These are phyloP conservation scores for Saccharum spontaneum DNA, from an alignment of 176 grass and related monocot species.

Conservation along the genomic window DNA sequence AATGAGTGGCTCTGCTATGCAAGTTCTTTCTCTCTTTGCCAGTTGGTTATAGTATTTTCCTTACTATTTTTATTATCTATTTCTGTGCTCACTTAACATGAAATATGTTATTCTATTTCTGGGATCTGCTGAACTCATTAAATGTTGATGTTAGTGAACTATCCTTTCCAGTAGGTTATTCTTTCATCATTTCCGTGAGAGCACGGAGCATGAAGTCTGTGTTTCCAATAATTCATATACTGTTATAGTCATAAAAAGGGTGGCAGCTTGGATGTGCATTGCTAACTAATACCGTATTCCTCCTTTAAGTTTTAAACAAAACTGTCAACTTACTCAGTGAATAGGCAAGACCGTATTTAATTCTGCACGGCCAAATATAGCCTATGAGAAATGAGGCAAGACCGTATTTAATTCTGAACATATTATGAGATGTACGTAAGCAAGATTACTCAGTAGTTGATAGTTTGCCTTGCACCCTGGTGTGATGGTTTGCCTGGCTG, in stretches of 20 bases:
- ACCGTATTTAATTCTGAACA: not conserved
- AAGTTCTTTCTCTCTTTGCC: not conserved
- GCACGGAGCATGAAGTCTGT: not conserved
- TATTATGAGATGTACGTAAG: not conserved
- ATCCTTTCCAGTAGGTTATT: not conserved
- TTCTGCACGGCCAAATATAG: not conserved
- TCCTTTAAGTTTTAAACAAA: not conserved
- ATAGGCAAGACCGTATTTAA: not conserved
- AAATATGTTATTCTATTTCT: not conserved
- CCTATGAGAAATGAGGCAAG: too few species aligned
- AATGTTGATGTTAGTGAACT: not conserved
- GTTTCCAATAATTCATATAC: not conserved
- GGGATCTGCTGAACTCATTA: not conserved
- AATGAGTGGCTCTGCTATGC: not conserved
- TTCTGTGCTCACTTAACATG: not conserved
- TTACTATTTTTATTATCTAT: not conserved
- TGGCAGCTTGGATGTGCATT: not conserved
- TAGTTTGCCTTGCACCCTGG: not conserved
- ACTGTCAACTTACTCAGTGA: not conserved
- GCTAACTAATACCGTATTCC: not conserved
- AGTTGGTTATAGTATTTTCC: not conserved
- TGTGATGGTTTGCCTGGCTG: not conserved
- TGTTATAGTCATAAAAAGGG: not conserved
- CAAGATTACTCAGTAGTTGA: not conserved
- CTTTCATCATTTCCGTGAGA: not conserved